Conservation (phyloP, 2,329 filamentous ascomycete species). For the Fusarium ambrosium region DNA sequence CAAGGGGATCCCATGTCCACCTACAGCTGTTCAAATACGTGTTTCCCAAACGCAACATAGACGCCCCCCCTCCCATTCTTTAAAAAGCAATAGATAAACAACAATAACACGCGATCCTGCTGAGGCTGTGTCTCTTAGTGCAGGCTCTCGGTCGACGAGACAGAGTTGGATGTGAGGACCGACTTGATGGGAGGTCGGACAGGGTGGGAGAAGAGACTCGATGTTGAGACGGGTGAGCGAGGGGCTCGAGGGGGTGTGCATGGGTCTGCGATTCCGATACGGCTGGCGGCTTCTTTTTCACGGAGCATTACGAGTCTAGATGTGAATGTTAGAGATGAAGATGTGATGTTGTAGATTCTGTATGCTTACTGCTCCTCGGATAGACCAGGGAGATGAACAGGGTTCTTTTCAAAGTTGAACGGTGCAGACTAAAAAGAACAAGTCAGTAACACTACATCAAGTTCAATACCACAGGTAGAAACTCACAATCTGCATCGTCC, state of each 20-base stretch:
- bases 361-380: conserved; percentile 69
- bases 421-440: conserved; percentile 66
- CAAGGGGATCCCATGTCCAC: conserved; percentile 15
- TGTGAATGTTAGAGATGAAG: not conserved
- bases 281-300: conserved; percentile 65
- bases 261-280: conserved; percentile 60
- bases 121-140: conserved; percentile 18
- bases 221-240: conserved; percentile 44
- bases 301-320: conserved; percentile 64
- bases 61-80: conserved; percentile 23
- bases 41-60: conserved; percentile 3
- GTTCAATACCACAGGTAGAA: conserved; percentile 40
- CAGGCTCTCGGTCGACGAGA: conserved; percentile 45
- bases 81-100: not conserved
- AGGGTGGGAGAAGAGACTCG: conserved; percentile 43
- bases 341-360: not conserved
- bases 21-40: not conserved
- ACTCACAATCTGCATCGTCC: conserved; percentile 62
- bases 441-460: conserved; percentile 30
- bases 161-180: conserved; percentile 34
- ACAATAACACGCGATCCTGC: not conserved
- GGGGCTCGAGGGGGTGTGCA: conserved; percentile 40
- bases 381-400: conserved; percentile 66
- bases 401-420: conserved; percentile 70
- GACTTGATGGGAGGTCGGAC: conserved; percentile 41